phyloP scores from a whole-genome alignment of 495 filamentous ascomycete species.

The Pyronema domesticum region DNA sequence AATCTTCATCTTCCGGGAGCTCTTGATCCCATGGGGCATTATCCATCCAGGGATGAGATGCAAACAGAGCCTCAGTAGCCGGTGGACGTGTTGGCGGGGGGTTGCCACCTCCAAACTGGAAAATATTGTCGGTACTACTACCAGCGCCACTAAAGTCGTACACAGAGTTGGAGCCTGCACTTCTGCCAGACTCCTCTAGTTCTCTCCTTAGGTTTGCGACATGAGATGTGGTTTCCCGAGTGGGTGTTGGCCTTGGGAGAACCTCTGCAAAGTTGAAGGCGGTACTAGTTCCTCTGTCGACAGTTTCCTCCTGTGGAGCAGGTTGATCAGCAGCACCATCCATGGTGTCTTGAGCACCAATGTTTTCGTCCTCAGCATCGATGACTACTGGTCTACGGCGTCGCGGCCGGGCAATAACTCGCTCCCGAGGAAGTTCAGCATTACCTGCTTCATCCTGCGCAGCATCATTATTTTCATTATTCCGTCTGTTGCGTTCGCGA shows the following conservation, averaged over 20 bases:
- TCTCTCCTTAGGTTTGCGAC: conserved; percentile 28
- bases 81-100: conserved; percentile 6
- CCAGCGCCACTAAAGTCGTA: conserved; percentile 5
- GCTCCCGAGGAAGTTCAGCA: not conserved
- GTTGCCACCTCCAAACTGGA: conserved; percentile 4
- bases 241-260: not conserved
- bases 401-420: conserved; percentile 1
- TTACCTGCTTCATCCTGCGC: not conserved
- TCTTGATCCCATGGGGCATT: not conserved
- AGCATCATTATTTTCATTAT: conserved; percentile 4
- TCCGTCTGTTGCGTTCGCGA: not conserved
- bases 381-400: not conserved
- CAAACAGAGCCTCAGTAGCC: not conserved
- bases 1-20: conserved; percentile 1
- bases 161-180: not conserved
- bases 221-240: conserved; percentile 23
- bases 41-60: not conserved
- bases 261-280: not conserved
- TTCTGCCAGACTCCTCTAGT: conserved; percentile 25
- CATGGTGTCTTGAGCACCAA: not conserved
- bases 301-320: not conserved
- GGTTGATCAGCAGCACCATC: not conserved
- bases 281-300: not conserved
- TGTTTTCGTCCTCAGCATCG: not conserved
- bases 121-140: conserved; percentile 2